Base-by-base conservation (phyloP, 306 rosid genomes). In the Abrus pulchellus region DNA sequence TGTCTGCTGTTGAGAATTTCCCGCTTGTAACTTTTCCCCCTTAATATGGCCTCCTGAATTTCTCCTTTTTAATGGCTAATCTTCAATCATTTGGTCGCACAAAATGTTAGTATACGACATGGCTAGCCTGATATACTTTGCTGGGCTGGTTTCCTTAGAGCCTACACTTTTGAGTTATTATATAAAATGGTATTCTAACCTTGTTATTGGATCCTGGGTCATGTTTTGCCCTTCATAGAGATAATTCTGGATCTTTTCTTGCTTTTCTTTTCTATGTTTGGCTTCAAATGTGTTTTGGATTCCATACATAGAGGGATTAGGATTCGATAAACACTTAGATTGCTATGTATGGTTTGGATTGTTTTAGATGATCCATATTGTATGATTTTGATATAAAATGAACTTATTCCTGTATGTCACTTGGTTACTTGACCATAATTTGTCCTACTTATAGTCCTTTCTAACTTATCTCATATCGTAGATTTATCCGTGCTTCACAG, bases 401-500 rank as follows among this genome's bases (percentile, higher is more conserved):
- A 71, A 59, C 75, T 60, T 48, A 10, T 80, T 85, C 74, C 55
- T 82, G 11, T 66, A 20, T 72, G 77, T 56, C 62, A 52, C 54
- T 55, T 82, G 75, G 68, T 85, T 81, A 48, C 82, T 74, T 78
- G 75, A 45, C 60, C 68, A 63, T 57, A 73, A 3, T 84, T 84
- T 84, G 83, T 84, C 80, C 52, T 83, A 52, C 82, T 34, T 87
- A 83, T 77, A 75, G 87, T 86, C 86, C 66, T 81, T 83, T 89
- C 91, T 90, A 87, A 91, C 92, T 86, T 77, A 82, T 91, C 97
- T 91, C 92, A 94, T 95, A 88, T 89, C 84, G 81, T 93, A 93
- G 99, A 92, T 87, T 93, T 91, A 87, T 89, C 88, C 92, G 44
- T 92, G 88, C 96, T 95, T 93, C 91, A 86, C 98, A 95, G 99